phyloP scores from a whole-genome alignment of 2,329 filamentous ascomycete genomes.

The Trichocomaceae sp. region DNA sequence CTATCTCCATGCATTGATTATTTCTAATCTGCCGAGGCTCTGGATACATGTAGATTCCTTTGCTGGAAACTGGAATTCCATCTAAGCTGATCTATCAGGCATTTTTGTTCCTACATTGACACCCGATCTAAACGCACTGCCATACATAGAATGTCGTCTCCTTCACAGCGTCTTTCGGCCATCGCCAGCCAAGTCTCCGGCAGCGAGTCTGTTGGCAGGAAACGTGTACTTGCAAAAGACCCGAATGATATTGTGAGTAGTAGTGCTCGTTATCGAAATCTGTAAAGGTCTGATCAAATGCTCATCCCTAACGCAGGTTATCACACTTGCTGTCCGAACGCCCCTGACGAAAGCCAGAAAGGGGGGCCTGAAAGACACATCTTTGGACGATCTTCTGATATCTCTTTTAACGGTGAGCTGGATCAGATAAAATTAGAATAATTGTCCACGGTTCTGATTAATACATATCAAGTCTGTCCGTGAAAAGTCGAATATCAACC shows the following conservation, averaged over 20 bases:
- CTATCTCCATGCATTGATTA: not conserved
- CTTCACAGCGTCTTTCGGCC: conserved; percentile 35
- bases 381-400: conserved; percentile 30
- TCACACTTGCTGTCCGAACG: conserved; percentile 34
- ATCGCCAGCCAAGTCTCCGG: conserved; percentile 37
- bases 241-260: conserved; percentile 35
- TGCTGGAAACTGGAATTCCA: too few species aligned
- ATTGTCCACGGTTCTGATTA: not conserved
- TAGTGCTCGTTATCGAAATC: too few species aligned
- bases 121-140: not conserved
- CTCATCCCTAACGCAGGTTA: conserved; percentile 23
- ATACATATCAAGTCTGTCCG: conserved; percentile 56
- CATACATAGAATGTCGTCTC: conserved; percentile 28
- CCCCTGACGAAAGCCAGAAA: conserved; percentile 37
- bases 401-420: conserved; percentile 30
- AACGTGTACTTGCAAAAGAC: conserved; percentile 30
- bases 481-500: conserved; percentile 78
- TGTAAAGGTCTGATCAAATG: not conserved
- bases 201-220: conserved; percentile 24
- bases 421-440: not conserved
- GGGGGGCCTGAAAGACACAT: conserved; percentile 36
- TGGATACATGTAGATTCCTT: too few species aligned
- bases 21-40: not conserved
- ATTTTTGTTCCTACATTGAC: too few species aligned
- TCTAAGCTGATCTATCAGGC: too few species aligned